phyloP scores from a whole-genome alignment of 1,284 basidiomycete species.

The Pseudozyma pruni region DNA sequence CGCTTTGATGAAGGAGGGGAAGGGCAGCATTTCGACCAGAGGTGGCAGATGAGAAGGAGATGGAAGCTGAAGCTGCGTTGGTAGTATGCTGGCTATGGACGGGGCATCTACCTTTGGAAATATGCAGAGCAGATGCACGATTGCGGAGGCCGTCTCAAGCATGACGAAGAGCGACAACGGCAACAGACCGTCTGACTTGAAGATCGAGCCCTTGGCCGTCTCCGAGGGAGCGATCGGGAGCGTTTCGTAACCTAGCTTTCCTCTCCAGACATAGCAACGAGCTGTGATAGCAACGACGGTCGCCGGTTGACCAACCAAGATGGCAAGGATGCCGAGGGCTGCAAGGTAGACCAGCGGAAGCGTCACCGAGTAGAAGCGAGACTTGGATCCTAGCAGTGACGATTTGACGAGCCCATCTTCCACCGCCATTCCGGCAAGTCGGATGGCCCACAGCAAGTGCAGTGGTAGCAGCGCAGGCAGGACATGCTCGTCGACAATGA shows the following conservation, averaged over 20 bases:
- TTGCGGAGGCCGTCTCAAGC: slow-evolving; percentile 25
- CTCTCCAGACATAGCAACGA: slow-evolving; percentile 21
- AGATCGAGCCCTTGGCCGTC: background rate
- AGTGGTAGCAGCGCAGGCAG: slow-evolving; percentile 39
- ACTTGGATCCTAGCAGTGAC: slow-evolving; percentile 30
- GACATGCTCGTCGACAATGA: slow-evolving; percentile 41
- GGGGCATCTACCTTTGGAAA: slow-evolving; percentile 37
- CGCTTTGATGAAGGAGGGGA: slow-evolving; percentile 23
- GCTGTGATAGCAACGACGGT: slow-evolving; percentile 7
- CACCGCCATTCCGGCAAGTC: slow-evolving; percentile 38
- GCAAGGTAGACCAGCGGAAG: slow-evolving; percentile 39
- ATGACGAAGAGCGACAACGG: slow-evolving; percentile 28
- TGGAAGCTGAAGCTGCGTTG: slow-evolving; percentile 25
- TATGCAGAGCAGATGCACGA: slow-evolving; percentile 33
- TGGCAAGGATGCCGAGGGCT: slow-evolving; percentile 17
- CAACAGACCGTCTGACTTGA: slow-evolving; percentile 21
- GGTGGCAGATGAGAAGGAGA: slow-evolving; percentile 51
- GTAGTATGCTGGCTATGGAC: slow-evolving; percentile 23
- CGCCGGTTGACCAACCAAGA: slow-evolving; percentile 21
- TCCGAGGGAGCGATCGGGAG: background rate
- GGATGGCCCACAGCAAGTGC: slow-evolving; percentile 43
- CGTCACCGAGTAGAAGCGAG: slow-evolving; percentile 30
- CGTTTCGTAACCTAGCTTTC: slow-evolving; percentile 16
- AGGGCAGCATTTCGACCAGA: slow-evolving; percentile 30
- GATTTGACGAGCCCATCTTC: slow-evolving; percentile 46